Evolutionary conservation across 441 rosid species (phyloP), one percentile per base, ranked within the genome.

Genomic region (Capsella rubella): DNA sequence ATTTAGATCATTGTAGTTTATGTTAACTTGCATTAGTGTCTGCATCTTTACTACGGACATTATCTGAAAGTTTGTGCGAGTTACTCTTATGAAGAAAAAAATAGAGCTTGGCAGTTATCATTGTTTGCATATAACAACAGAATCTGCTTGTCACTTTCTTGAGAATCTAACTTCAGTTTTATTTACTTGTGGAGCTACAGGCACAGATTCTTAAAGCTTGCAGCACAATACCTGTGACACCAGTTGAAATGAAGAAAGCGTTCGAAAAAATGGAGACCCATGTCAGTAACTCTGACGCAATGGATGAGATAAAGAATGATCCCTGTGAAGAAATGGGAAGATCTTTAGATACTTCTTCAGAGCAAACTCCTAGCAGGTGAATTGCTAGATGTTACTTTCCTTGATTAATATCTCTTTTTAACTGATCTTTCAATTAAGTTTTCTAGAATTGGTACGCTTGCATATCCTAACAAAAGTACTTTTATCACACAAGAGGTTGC

Each of bases 191-290:
- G 52, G 45, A 69, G 13, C 21, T 46, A 39, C 80, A 92, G 99
- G 90, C 89, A 47, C 89, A 80, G 57, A 81, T 88, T 85, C 87
- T 89, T 50, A 92, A 90, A 85, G 86, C 87, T 66, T 84, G 88
- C 67, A 86, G 84, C 16, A 83, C 89, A 3, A 72, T 84, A 80
- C 82, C 81, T 3, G 86, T 76, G 70, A 90, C 97, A 56, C 92
- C 91, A 5, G 15, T 58, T 57, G 90, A 86, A 79, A 79, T 89
- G 70, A 80, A 84, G 53, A 84, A 84, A 80, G 89, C 85, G 32
- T 71, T 83, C 18, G 55, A 63, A 61, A 82, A 82, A 75, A 64
- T 81, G 32, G 82, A 78, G 4, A 46, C 65, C 39, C 15, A 66
- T 69, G 25, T 2, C 50, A 77, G 74, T 47, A 62, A 82, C 50